Conservation (phyloP, 768 basidiomycete species). For the Psilocybe subaeruginosa region DNA sequence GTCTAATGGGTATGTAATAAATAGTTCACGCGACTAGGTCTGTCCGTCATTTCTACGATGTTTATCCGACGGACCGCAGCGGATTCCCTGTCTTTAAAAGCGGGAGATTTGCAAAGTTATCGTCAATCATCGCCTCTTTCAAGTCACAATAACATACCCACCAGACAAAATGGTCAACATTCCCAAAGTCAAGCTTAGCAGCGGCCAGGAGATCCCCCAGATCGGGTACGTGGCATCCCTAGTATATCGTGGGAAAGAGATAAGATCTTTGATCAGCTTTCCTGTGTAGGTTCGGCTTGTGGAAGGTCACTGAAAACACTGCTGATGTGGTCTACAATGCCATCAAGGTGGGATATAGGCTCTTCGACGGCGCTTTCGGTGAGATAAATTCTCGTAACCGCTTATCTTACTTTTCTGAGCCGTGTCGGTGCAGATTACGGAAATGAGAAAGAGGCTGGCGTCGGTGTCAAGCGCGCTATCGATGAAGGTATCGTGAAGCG, state of each 20-base stretch:
- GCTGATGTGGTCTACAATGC: conserved; percentile 83
- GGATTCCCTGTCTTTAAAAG: background rate
- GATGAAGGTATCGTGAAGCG: conserved; percentile 82
- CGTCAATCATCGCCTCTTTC: background rate
- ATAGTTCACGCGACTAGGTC: conserved; percentile 9
- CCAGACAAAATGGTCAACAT: conserved; percentile 25
- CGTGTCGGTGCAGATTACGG: conserved; percentile 63
- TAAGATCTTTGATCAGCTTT: conserved; percentile 18
- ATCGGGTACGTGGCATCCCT: conserved; percentile 25
- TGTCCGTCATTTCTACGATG: conserved; percentile 14
- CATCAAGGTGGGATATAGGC: conserved; percentile 84
- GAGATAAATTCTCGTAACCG: conserved; percentile 1
- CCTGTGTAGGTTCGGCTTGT: conserved; percentile 32
- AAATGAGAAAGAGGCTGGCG: conserved; percentile 86
- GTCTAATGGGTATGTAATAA: background rate
- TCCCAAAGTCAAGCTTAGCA: conserved; percentile 32
- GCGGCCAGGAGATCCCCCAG: conserved; percentile 29
- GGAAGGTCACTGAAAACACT: conserved; percentile 49
- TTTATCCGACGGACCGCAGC: conserved; percentile 18
- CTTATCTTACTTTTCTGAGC: conserved; percentile 1
- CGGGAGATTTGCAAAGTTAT: conserved; percentile 5
- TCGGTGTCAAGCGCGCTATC: conserved; percentile 79
- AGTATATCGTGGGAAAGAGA: conserved; percentile 9
- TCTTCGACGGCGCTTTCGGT: conserved; percentile 78
- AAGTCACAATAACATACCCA: background rate